A percentile compares a stretch with the other conserved stretches of the same genome.
Conservation (phyloP, 495 filamentous ascomycete genomes). For the Xanthoparmelia taractica region DNA sequence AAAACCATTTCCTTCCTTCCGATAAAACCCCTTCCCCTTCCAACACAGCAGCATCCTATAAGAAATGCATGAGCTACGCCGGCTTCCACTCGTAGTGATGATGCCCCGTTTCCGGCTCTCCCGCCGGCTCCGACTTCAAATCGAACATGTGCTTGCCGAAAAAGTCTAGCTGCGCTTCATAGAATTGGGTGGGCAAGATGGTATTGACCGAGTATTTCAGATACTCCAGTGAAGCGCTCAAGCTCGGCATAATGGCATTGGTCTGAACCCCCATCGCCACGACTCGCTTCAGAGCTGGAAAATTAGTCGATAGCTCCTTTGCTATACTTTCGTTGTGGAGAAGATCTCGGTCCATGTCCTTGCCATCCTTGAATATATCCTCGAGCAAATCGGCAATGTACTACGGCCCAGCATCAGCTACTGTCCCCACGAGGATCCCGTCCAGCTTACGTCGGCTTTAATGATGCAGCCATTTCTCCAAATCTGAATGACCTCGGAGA, state of each 20-base stretch:
- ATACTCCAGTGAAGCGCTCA: slow-evolving; percentile 61
- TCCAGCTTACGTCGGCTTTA: slow-evolving; percentile 42
- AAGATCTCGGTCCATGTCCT: slow-evolving; percentile 33
- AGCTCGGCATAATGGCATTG: slow-evolving; percentile 57
- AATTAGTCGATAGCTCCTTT: slow-evolving; percentile 46
- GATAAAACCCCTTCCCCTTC: no score
- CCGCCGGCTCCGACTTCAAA: slow-evolving; percentile 40
- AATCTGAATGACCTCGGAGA: slow-evolving; percentile 53
- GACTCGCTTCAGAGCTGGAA: slow-evolving; percentile 47
- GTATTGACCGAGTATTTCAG: slow-evolving; percentile 55
- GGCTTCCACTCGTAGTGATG: slow-evolving; percentile 55
- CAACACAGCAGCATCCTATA: background rate
- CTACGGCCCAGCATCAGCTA: background rate
- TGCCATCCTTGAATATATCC: slow-evolving; percentile 27
- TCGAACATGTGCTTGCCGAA: slow-evolving; percentile 69
- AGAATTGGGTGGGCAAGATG: slow-evolving; percentile 58
- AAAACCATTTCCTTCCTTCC: no score
- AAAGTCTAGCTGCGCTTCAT: slow-evolving; percentile 69
- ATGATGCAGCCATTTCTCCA: slow-evolving; percentile 74
- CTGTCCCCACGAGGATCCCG: background rate
- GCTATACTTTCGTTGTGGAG: slow-evolving; percentile 44
- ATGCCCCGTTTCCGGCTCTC: slow-evolving; percentile 42
- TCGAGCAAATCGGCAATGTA: slow-evolving; percentile 55
- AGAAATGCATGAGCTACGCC: slow-evolving; percentile 23
- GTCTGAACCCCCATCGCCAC: slow-evolving; percentile 49